Conservation (phyloP, 352 stramenopile species). For the Pythium angustatum region DNA sequence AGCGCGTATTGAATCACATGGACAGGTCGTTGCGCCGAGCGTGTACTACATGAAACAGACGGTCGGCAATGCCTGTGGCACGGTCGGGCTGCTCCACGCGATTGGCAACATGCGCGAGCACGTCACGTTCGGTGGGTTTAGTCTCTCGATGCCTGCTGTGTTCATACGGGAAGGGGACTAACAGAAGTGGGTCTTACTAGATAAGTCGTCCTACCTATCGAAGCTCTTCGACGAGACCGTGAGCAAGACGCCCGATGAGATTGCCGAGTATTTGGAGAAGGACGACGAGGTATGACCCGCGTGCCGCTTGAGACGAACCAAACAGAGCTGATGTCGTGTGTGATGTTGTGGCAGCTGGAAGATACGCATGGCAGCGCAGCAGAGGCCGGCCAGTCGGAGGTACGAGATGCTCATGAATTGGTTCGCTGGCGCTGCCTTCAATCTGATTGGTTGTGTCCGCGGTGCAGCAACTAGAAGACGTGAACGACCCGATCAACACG, state of each 20-base stretch:
- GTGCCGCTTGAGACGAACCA: background rate
- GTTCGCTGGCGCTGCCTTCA: too few species aligned
- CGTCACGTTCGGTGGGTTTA: background rate
- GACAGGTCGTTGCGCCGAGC: background rate
- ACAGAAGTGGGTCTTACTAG: background rate
- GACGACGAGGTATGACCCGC: slow-evolving; percentile 72
- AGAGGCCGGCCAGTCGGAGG: slow-evolving; percentile 88
- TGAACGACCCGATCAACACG: slow-evolving; percentile 94
- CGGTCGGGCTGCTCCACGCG: background rate
- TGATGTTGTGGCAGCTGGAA: slow-evolving; percentile 88
- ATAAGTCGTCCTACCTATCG: slow-evolving; percentile 54
- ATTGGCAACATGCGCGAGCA: background rate
- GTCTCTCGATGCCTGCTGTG: background rate
- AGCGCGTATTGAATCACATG: slow-evolving; percentile 45
- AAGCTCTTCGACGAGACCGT: slow-evolving; percentile 87
- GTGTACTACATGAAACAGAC: background rate
- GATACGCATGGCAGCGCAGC: slow-evolving; percentile 91
- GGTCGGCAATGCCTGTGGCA: background rate
- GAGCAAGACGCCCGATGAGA: slow-evolving; percentile 73
- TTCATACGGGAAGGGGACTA: background rate
- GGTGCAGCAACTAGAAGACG: slow-evolving; percentile 79
- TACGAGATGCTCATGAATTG: background rate
- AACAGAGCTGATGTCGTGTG: background rate
- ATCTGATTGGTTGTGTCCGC: background rate
- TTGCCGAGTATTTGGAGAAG: slow-evolving; percentile 87